Evolutionary conservation across 2,329 filamentous ascomycete genomes (phyloP), one percentile per base, ranked within the genome.

Genomic region (Aspergillus aculeatus): DNA sequence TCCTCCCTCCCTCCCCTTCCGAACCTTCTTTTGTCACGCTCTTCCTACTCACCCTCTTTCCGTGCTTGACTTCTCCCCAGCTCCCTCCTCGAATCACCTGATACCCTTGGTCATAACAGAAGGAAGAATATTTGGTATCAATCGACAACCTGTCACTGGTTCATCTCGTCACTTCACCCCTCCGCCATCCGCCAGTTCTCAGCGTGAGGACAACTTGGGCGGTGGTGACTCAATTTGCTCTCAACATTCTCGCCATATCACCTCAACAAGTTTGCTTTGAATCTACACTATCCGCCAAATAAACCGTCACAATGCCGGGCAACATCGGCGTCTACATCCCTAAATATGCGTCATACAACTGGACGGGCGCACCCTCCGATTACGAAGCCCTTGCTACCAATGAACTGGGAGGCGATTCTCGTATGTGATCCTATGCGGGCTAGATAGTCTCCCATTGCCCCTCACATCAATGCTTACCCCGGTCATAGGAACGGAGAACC

Each of bases 331-430:
- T 70, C 16, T 78, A 71, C 62, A 62, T 67, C 56, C 78, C 78
- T 23, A 71, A 78, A 51, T 81, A 80, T 70, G 78, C 79, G 23
- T 81, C 79, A 23, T 81, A 81, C 72, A 79, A 80, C 71, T 81
- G 78, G 78, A 76, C 76, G 11, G 78, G 79, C 44, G 75, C 77
- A 50, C 79, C 79, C 21, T 65, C 78, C 31, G 72, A 81, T 65
- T 80, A 75, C 60, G 65, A 68, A 10, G 66, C 75, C 7, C 58
- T 77, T 11, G 85, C 84, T 52, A 80, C 91, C 71, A 64, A 78
- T 41, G 81, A 83, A 62, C 81, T 85, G 59, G 91, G 91, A 69
- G 91, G 91, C 73, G 85, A 96, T 81, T 90, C 91, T 67, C 83
- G 90, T 94, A 84, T 73, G 90, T 84, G 38, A 47, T 23, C 48